phyloP scores from a whole-genome alignment of 805 yeast genomes.

The Saturnispora sanitii region DNA sequence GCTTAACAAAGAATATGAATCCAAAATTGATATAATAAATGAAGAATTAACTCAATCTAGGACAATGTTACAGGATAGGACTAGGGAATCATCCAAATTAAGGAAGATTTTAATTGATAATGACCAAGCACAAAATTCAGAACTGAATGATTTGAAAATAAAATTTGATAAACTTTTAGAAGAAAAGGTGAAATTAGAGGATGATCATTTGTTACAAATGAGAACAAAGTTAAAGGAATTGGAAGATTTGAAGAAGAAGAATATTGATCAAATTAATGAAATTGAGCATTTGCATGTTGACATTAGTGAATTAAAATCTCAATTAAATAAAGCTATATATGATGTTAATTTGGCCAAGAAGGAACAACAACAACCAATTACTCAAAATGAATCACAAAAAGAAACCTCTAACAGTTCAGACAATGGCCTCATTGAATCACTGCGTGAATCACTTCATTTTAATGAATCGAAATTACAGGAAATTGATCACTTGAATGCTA shows the following conservation, averaged over 20 bases:
- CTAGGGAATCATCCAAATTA: constrained; percentile 66
- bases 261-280: constrained; percentile 27
- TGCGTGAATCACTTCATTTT: constrained; percentile 44
- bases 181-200: constrained; percentile 53
- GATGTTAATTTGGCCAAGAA: too few species aligned
- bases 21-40: constrained; percentile 55
- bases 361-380: not conserved
- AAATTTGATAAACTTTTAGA: constrained; percentile 44
- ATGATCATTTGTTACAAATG: constrained; percentile 37
- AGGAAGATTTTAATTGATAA: constrained; percentile 58
- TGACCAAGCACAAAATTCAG: constrained; percentile 46
- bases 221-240: constrained; percentile 55
- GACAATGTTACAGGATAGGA: constrained; percentile 65
- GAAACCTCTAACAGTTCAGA: not conserved
- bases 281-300: constrained; percentile 10
- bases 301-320: constrained; percentile 8
- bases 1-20: constrained; percentile 55
- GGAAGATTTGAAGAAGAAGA: constrained; percentile 46
- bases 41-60: constrained; percentile 77
- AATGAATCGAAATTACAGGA: constrained; percentile 46
- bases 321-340: not conserved
- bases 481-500: constrained; percentile 40
- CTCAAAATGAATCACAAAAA: too few species aligned
- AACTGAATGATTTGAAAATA: constrained; percentile 44
- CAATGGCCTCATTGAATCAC: constrained; percentile 23